Base-by-base conservation (phyloP, 2,329 filamentous ascomycete genomes). In the Coniochaeta pulveracea region DNA sequence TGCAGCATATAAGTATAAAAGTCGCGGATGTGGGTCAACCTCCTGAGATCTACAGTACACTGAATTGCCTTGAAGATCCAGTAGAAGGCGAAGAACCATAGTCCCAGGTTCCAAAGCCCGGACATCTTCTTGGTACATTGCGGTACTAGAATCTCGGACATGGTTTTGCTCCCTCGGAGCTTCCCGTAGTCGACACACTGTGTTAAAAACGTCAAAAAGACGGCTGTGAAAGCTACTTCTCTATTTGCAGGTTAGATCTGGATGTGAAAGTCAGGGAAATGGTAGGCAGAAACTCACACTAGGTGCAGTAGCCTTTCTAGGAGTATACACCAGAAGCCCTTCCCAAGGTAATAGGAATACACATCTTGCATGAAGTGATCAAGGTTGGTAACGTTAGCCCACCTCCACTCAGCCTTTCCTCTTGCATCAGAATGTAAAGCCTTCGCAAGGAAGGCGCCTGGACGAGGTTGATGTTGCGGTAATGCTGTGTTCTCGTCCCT, bases 321-420 rank as follows among this genome's bases (percentile, higher is more conserved):
- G 9, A 91, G 50, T 34, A 94, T 93, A 37, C 84, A 93, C 71
- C 78, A 86, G 23, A 93, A 75, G 0, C 88, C 88, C 41, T 85
- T 80, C 2, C 80, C 81, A 33, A 80, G 64, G 48, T 83, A 94
- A 56, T 94, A 95, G 42, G 81, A 69, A 52, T 95, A 95, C 4
- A 93, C 84, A 40, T 75, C 81, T 35, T 75, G 72, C 49, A 94
- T 76, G 52, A 94, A 95, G 46, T 76, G 80, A 55, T 95, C 88
- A 34, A 95, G 64, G 49, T 93, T 91, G 23, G 83, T 76, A 37
- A 91, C 84, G 48, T 94, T 94, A 35, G 84, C 84, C 83, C 88
- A 95, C 56, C 84, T 73, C 80, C 85, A 95, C 63, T 93, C 74
- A 4, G 88, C 86, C 54, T 79, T 81, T 49, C 89, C 81, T 54